These are phyloP conservation scores for Aspergillus pseudoterreus DNA, from an alignment of 2,329 filamentous ascomycete genomes.

Conservation along the genomic window DNA sequence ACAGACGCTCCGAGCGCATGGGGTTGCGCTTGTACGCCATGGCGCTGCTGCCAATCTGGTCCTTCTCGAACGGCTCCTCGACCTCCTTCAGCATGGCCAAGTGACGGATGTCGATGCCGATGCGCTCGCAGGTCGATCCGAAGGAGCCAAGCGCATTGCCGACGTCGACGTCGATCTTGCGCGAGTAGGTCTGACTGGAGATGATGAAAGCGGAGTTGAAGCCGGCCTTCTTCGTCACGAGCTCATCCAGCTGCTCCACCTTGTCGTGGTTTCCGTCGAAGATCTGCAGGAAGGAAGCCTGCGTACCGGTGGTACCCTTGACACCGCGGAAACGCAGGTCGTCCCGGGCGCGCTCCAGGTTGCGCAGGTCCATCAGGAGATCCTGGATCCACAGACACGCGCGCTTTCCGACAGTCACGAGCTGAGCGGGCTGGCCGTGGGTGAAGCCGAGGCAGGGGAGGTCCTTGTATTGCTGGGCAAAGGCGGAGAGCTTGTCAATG, in stretches of 20 bases:
- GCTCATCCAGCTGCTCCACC: conserved; percentile 59
- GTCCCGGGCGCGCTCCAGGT: conserved; percentile 65
- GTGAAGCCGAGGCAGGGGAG: conserved; percentile 74
- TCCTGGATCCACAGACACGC: conserved; percentile 74
- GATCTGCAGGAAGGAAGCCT: conserved; percentile 72
- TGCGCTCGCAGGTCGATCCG: conserved; percentile 73
- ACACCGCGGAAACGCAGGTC: conserved; percentile 73
- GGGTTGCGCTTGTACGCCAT: conserved; percentile 65
- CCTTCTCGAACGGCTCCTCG: conserved; percentile 77
- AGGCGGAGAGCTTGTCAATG: conserved; percentile 68
- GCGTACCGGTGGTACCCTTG: conserved; percentile 70
- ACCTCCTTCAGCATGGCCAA: conserved; percentile 75
- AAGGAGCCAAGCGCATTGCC: conserved; percentile 76
- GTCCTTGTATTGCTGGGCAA: conserved; percentile 70
- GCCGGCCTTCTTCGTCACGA: conserved; percentile 64
- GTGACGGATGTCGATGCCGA: conserved; percentile 70
- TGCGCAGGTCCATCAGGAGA: conserved; percentile 69
- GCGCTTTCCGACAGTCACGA: conserved; percentile 63
- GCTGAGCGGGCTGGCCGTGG: conserved; percentile 58
- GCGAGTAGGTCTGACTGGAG: conserved; percentile 70
- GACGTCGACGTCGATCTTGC: conserved; percentile 79
- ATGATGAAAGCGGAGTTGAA: conserved; percentile 61
- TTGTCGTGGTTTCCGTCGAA: conserved; percentile 60
- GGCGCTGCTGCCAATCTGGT: conserved; percentile 69
- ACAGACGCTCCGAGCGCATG: conserved; percentile 58